Conservation (phyloP, 208 protist genomes). For the Leishmania turanica region DNA sequence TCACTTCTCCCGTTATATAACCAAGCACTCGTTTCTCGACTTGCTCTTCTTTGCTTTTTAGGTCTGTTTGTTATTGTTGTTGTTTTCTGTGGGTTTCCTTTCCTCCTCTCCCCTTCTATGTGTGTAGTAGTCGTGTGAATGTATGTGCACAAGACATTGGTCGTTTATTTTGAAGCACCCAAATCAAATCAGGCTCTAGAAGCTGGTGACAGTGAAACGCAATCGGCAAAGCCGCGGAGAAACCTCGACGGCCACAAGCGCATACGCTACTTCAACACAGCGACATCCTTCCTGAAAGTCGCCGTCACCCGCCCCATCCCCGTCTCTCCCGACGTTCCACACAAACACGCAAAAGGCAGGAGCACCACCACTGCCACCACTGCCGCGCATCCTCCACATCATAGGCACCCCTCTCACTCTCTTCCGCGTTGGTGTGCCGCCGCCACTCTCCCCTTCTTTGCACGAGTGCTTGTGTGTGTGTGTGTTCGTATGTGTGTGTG, state of each 20-base stretch:
- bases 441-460: neutral
- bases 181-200: neutral
- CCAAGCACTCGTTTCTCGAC: neutral
- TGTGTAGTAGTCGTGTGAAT: neutral
- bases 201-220: neutral
- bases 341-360: neutral
- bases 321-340: neutral
- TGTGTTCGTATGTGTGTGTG: neutral
- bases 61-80: neutral
- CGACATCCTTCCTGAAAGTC: neutral
- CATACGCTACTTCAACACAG: neutral
- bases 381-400: neutral
- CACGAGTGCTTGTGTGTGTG: neutral
- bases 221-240: neutral
- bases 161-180: neutral
- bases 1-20: neutral
- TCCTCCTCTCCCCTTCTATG: neutral
- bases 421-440: neutral
- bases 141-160: neutral
- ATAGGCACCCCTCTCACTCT: neutral
- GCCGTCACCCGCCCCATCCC: neutral
- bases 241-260: neutral
- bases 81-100: neutral
- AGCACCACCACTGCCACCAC: neutral
- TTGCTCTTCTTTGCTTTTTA: neutral